phyloP scores from a whole-genome alignment of 2,329 filamentous ascomycete species.

The Tolypocladium nubicola region DNA sequence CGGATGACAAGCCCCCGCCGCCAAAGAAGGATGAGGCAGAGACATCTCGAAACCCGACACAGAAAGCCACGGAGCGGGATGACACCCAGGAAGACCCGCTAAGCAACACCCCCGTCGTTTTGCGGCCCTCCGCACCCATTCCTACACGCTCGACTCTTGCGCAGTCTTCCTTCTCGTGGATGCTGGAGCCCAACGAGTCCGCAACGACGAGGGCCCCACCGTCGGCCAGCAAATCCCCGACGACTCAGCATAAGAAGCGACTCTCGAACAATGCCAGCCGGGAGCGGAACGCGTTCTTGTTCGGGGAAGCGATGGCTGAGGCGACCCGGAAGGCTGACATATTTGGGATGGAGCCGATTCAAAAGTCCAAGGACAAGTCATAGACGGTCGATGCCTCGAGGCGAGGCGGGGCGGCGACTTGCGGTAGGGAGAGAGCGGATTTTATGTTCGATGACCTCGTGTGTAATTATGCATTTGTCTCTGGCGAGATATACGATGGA shows the following conservation, averaged over 20 bases:
- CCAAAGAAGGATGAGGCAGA: not conserved
- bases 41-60: not conserved
- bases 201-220: conserved; percentile 10
- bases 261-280: conserved; percentile 33
- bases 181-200: conserved; percentile 51
- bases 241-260: conserved; percentile 27
- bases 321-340: conserved; percentile 33
- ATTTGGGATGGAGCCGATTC: conserved; percentile 43
- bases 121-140: conserved; percentile 27
- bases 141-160: conserved; percentile 56
- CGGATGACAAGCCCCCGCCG: not conserved
- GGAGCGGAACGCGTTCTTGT: conserved; percentile 48
- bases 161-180: conserved; percentile 71
- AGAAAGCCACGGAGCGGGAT: not conserved
- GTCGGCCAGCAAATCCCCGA: conserved; percentile 17
- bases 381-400: not conserved
- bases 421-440: not conserved
- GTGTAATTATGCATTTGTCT: not conserved
- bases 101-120: conserved; percentile 1
- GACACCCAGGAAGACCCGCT: not conserved
- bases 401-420: not conserved
- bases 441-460: not conserved
- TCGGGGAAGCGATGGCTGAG: conserved; percentile 38
- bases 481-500: not conserved
- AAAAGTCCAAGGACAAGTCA: conserved; percentile 12